Base-by-base conservation (phyloP, 31 red algal genomes). In the Porphyra umbilicalis region DNA sequence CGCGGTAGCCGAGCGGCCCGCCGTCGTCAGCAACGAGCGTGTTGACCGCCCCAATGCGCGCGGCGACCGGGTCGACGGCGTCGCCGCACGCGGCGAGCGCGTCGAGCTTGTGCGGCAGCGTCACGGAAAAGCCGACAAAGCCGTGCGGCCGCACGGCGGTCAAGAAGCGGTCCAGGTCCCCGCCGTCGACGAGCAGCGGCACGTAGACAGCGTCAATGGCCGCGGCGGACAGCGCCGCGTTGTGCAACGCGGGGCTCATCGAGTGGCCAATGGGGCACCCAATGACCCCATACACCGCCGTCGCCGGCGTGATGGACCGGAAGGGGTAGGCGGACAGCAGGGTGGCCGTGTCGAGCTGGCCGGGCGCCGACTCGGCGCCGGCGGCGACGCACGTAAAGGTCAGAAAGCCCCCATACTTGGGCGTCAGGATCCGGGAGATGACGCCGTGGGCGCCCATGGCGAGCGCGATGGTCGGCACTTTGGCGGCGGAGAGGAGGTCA, bases 211-310 rank as follows among this genome's bases (percentile, higher is more conserved):
- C 90, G 79, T 95, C 75, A 25, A 95, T 8, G 13, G 46, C 83
- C 32, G 35, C 83, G 33, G 57, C 38, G 9, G 37, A 34, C 33
- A 95, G 90, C 29, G 90, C 92, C 8, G 83, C 79, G 86, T 98
- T 98, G 67, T 98, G 96, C 75, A 98, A 34, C 32, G 81, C 88
- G 8, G 96, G 96, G 44, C 91, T 91, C 92, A 93, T 95, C n/a
- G 89, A 92, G 39, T 98, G 96, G 8, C 36, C 77, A 16, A 98
- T 78, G 9, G 96, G 92, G 36, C 90, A 83, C 7, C 96, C 96
- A 75, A 98, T 93, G 15, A 98, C 90, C 18, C 96, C 96, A 68
- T 95, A 98, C 32, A 95, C 39, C 77, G 78, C 81, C 32, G 96
- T 94, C 29, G 86, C 83, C 1, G 39, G 46, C 15, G 36, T 77